Evolutionary conservation across 768 basidiomycete species (phyloP).

Genomic region (Boletus pseudopeckii): DNA sequence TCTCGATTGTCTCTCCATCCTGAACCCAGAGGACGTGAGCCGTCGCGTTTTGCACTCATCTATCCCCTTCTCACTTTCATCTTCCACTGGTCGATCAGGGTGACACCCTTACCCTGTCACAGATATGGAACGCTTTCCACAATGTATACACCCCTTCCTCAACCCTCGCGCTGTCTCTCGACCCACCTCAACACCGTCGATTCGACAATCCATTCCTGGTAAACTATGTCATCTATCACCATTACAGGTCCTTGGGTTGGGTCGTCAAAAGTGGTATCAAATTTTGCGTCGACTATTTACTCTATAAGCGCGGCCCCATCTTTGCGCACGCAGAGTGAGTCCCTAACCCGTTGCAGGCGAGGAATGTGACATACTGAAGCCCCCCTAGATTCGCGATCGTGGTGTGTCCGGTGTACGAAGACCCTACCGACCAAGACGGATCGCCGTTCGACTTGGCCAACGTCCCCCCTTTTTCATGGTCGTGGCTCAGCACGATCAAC

Average conservation of each 20-base stretch:
- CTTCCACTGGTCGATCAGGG: slow-evolving; percentile 35
- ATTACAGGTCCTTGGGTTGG: slow-evolving; percentile 96
- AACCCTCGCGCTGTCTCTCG: slow-evolving; percentile 28
- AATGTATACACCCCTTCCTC: slow-evolving; percentile 44
- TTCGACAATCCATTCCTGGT: slow-evolving; percentile 93
- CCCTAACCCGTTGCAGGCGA: not conserved
- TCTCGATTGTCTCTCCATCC: slow-evolving; percentile 74
- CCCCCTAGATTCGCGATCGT: slow-evolving; percentile 77
- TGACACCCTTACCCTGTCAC: slow-evolving; percentile 49
- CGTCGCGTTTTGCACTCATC: not conserved
- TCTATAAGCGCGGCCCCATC: slow-evolving; percentile 93
- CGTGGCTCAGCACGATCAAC: slow-evolving; percentile 96
- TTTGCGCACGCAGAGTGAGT: slow-evolving; percentile 94
- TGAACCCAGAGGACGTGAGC: slow-evolving; percentile 63
- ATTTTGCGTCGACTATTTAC: slow-evolving; percentile 92
- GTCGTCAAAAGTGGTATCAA: slow-evolving; percentile 95
- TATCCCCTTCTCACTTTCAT: not conserved
- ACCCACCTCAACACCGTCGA: slow-evolving; percentile 35
- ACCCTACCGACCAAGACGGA: slow-evolving; percentile 61
- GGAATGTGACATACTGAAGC: not conserved
- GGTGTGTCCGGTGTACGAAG: slow-evolving; percentile 89
- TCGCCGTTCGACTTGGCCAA: slow-evolving; percentile 69
- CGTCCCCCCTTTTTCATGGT: slow-evolving; percentile 77
- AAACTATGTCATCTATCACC: slow-evolving; percentile 88
- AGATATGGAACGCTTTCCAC: slow-evolving; percentile 69